A percentile compares a stretch with the other conserved stretches of the same genome.
These are phyloP conservation scores for Amanita molliuscula DNA, from an alignment of 768 basidiomycete species.

Conservation along the genomic window DNA sequence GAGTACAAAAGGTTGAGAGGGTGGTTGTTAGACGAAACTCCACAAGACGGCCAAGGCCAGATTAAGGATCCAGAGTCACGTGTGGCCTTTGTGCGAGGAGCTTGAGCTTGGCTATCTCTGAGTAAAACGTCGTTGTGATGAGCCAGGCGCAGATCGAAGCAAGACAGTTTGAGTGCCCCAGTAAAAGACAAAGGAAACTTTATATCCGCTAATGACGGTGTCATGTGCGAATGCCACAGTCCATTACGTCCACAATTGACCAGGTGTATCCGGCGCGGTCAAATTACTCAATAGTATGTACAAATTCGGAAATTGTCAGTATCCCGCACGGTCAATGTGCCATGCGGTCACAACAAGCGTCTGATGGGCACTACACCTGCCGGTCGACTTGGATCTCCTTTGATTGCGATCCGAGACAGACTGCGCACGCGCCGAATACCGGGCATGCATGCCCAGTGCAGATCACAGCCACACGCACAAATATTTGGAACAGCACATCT, in stretches of 20 bases:
- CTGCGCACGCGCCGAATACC: background rate
- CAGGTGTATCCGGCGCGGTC: no score
- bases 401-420: background rate
- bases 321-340: no score
- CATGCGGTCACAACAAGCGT: no score
- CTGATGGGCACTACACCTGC: no score
- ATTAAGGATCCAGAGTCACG: constrained; percentile 3
- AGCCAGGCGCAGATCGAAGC: background rate
- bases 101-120: background rate
- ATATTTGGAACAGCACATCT: background rate
- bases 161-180: background rate
- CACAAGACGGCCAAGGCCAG: background rate
- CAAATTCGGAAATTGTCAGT: background rate
- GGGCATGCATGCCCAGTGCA: background rate
- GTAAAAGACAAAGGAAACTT: background rate
- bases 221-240: background rate
- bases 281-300: background rate
- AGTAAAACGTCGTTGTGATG: constrained; percentile 1
- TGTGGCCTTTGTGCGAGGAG: background rate
- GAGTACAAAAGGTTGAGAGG: constrained; percentile 14
- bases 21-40: constrained; percentile 8
- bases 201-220: background rate
- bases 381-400: background rate
- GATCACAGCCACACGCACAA: constrained; percentile 2
- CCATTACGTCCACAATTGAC: background rate